Conservation (phyloP, 2,329 filamentous ascomycete genomes). For the Ophiostoma ulmi region DNA sequence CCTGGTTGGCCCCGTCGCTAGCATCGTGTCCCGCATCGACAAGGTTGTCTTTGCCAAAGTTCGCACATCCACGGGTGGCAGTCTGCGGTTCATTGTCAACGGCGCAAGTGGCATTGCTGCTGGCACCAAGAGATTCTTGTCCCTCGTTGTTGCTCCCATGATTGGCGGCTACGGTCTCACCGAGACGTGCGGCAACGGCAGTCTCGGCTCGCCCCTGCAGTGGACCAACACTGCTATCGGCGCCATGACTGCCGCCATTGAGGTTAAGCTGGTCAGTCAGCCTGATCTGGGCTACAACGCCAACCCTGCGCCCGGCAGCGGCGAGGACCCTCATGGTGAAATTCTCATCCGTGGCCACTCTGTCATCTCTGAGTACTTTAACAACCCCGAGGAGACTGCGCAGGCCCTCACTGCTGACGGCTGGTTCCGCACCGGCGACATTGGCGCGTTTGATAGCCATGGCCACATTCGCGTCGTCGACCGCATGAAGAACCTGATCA, state of each 20-base stretch:
- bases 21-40: slow-evolving; percentile 56
- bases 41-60: slow-evolving; percentile 85
- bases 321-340: slow-evolving; percentile 79
- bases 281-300: slow-evolving; percentile 81
- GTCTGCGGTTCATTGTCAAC: slow-evolving; percentile 85
- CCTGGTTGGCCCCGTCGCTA: slow-evolving; percentile 49
- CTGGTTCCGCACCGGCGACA: slow-evolving; percentile 97
- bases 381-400: slow-evolving; percentile 79
- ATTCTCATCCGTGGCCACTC: slow-evolving; percentile 78
- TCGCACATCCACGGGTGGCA: slow-evolving; percentile 81
- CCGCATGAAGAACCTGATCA: slow-evolving; percentile 96
- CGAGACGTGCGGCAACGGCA: slow-evolving; percentile 81
- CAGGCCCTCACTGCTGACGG: slow-evolving; percentile 74
- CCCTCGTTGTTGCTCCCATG: slow-evolving; percentile 90
- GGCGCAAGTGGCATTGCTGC: slow-evolving; percentile 86
- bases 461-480: slow-evolving; percentile 87
- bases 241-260: slow-evolving; percentile 68
- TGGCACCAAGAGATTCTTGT: slow-evolving; percentile 85
- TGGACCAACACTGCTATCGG: slow-evolving; percentile 76
- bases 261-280: slow-evolving; percentile 88
- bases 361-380: slow-evolving; percentile 73
- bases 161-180: slow-evolving; percentile 90
- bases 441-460: slow-evolving; percentile 75
- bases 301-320: slow-evolving; percentile 64
- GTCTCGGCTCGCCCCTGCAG: slow-evolving; percentile 76